Evolutionary conservation across 2,329 filamentous ascomycete species (phyloP).

Genomic region (Lachnellula arida): DNA sequence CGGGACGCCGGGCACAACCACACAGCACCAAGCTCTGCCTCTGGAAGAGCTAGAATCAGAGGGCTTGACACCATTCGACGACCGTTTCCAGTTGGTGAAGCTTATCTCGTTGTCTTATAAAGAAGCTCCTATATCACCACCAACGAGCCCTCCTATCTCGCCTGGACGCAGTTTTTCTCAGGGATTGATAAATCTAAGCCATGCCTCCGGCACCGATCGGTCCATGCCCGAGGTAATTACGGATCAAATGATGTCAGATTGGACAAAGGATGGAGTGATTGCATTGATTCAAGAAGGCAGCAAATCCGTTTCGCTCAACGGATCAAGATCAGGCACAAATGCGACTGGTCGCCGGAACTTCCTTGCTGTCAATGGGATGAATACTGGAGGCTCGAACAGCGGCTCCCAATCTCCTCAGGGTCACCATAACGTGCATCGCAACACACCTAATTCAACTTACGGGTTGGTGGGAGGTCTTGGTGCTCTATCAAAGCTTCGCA

Average conservation of each 20-base stretch:
- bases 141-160: slow-evolving; percentile 64
- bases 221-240: slow-evolving; percentile 62
- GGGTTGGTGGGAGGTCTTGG: slow-evolving; percentile 31
- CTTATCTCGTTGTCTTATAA: slow-evolving; percentile 70
- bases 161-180: slow-evolving; percentile 61
- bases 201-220: slow-evolving; percentile 37
- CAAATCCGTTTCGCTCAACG: slow-evolving; percentile 69
- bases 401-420: slow-evolving; percentile 42
- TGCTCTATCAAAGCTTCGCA: slow-evolving; percentile 43
- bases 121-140: slow-evolving; percentile 55
- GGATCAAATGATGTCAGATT: slow-evolving; percentile 73
- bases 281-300: slow-evolving; percentile 63
- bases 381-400: slow-evolving; percentile 35
- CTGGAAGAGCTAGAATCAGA: slow-evolving; percentile 56
- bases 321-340: slow-evolving; percentile 64
- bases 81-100: slow-evolving; percentile 66
- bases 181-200: slow-evolving; percentile 51
- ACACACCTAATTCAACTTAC: slow-evolving; percentile 28
- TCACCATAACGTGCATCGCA: slow-evolving; percentile 22
- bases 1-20: slow-evolving; percentile 44
- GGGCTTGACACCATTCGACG: slow-evolving; percentile 69
- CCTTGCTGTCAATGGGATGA: slow-evolving; percentile 53
- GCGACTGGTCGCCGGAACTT: slow-evolving; percentile 42
- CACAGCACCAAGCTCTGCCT: slow-evolving; percentile 39
- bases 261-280: slow-evolving; percentile 72